A percentile compares a stretch with the other conserved stretches of the same genome.
These are phyloP conservation scores for Clavispora santaluciae DNA, from an alignment of 805 yeast species.

Conservation along the genomic window DNA sequence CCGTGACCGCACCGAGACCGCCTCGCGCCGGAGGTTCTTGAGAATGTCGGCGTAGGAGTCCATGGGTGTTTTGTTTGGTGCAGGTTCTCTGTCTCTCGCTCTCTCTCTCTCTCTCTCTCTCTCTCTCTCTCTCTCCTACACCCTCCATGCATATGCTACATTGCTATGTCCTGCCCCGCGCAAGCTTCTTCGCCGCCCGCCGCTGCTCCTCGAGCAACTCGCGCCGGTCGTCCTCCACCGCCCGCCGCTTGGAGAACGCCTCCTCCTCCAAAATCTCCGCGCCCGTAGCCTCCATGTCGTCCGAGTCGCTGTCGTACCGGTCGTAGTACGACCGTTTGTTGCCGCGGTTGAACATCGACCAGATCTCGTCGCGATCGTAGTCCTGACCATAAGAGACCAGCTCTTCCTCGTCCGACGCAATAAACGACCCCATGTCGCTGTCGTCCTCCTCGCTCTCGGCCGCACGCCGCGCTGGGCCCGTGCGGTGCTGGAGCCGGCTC, in stretches of 20 bases:
- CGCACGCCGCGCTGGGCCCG: neutral
- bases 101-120: no score
- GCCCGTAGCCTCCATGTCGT: constrained; percentile 94
- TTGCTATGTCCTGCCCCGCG: constrained; percentile 3
- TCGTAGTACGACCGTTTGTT: constrained; percentile 44
- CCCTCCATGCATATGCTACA: neutral
- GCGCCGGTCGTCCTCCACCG: constrained; percentile 67
- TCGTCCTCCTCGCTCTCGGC: constrained; percentile 36
- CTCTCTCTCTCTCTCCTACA: no score
- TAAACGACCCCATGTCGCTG: constrained; percentile 50
- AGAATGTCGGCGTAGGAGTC: constrained; percentile 12
- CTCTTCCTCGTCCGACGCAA: constrained; percentile 40
- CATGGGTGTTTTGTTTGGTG: no score
- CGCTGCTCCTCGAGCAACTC: constrained; percentile 61
- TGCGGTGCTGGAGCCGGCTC: constrained; percentile 14
- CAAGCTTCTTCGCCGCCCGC: constrained; percentile 39
- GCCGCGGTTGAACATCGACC: constrained; percentile 78
- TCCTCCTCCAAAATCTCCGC: constrained; percentile 85
- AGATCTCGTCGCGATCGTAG: constrained; percentile 80
- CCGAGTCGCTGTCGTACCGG: constrained; percentile 46
- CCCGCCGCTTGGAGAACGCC: constrained; percentile 58
- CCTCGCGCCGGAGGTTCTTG: constrained; percentile 47
- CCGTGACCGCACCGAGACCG: constrained; percentile 55
- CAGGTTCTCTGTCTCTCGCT: no score
- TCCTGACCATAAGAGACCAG: constrained; percentile 34